Evolutionary conservation across 73 alveolate genomes (phyloP), one percentile per base, ranked within the genome.

Genomic region (Paramecium biaurelia): DNA sequence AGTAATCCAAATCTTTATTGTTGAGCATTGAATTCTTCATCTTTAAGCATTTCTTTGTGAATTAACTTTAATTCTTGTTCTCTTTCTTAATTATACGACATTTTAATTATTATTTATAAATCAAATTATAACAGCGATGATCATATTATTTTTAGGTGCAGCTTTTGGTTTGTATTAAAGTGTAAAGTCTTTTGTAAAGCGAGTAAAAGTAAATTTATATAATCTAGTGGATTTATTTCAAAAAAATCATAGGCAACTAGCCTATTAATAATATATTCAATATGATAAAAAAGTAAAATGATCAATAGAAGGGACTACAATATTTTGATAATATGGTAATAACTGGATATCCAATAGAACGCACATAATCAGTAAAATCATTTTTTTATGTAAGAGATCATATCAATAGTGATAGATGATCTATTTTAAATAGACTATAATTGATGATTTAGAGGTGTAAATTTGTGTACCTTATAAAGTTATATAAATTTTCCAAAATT

Each of bases 1-100:
- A 79, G 43, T 12, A 79, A 24, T 43, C 56, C 90, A 79, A 79
- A 79, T 79, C 90, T 43, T 23, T 79, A 45, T 24, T 45, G 20
- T 24, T 32, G 5, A n/a, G 90, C 70, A 20, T 21, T 24, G 18
- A 26, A 12, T 11, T 79, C 90, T 1, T 76, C 56, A 23, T 79
- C 90, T 26, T 42, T 63, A 2, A 63, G 6, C 84, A 63, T 63
- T 24, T 63, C 84, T 26, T 24, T 12, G 6, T 49, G 41, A 32
- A 63, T 63, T 26, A 7, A 10, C 47, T 63, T 63, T 26, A 63
- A 7, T 26, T 63, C 84, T 26, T 30, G 18, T 9, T 26, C 84
- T 63, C 45, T 63, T 18, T 26, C 84, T 63, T 63, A 63, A 63
- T 49, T 63, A 63, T 63, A 26, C 5, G 84, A 63, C 84, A 63